A percentile compares a stretch with the other conserved stretches of the same genome.
Conservation (phyloP, 495 filamentous ascomycete species). For the Trichoderma erinaceum region DNA sequence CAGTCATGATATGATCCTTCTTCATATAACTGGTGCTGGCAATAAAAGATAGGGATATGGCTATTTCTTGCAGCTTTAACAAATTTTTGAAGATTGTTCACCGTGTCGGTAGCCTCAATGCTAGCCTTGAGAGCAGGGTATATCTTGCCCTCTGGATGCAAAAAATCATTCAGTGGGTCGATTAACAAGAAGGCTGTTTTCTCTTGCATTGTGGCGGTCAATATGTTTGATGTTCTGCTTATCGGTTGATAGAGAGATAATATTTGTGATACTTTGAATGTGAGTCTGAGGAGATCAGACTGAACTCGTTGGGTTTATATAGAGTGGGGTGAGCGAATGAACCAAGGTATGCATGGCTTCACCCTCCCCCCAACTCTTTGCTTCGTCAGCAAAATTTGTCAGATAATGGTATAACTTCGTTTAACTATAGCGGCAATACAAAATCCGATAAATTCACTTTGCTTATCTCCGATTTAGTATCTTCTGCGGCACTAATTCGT, state of each 20-base stretch:
- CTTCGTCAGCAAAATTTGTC: neutral
- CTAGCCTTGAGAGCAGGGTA: conserved; percentile 18
- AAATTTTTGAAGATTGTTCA: conserved; percentile 22
- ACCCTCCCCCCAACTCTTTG: neutral
- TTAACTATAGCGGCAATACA: no score
- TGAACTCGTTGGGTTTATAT: no score
- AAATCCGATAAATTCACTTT: no score
- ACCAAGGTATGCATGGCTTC: neutral
- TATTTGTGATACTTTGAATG: neutral
- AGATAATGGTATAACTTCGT: neutral
- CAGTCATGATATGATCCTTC: conserved; percentile 22
- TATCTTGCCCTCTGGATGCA: conserved; percentile 21
- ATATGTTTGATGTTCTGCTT: neutral
- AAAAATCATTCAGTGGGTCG: neutral
- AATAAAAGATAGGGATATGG: conserved; percentile 28
- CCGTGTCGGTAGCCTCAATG: conserved; percentile 21
- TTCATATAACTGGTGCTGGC: conserved; percentile 25
- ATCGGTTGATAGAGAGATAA: neutral
- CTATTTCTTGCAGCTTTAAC: conserved; percentile 19
- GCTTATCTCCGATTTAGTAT: no score
- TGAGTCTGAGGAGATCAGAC: neutral
- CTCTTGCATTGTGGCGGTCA: neutral
- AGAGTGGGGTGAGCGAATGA: no score
- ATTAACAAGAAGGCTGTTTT: neutral
- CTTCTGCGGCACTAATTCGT: no score